Evolutionary conservation across 805 yeast genomes (phyloP), one percentile per base, ranked within the genome.

Genomic region (Ogataea saltuana): DNA sequence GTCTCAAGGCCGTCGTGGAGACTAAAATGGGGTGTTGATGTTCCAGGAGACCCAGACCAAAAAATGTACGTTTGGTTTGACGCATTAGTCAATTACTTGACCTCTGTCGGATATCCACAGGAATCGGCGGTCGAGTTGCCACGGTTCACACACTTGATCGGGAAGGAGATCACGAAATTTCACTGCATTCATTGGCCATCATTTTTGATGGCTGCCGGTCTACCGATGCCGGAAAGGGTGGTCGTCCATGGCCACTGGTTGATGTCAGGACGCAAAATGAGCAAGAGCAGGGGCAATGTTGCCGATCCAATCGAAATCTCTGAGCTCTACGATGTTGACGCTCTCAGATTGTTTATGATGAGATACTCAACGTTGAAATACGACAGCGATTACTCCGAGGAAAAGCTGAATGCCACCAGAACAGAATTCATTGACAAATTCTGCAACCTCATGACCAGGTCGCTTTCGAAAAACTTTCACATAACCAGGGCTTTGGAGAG

Each of bases 121-220:
- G 9, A 16, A 2, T 56, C 25, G 39, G 54, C 21, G n/a, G 40
- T 42, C 0, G 47, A 44, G 6, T 35, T 51, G 19, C 64, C 64
- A 43, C 58, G 30, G 53, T 61, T 44, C 25, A 80, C 83, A 0
- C 97, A 93, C 61, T 68, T 93, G 2, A 78, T 93, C 23, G 99
- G 99, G 1, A 93, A 93, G 56, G 99, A 93, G 60, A 93, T 93
- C 38, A 72, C 79, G 33, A 72, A 88, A 51, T 93, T 93, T 63
- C 99, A 93, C 58, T 81, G 95, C 51, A 75, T 90, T 11, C 89
- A 88, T 57, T 93, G 99, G 99, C 98, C 98, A 0, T 81, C 88
- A 1, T 83, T 93, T 45, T 68, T 93, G 44, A 67, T 90, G 75
- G 97, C 97, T 0, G 93, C 95, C 0, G 84, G 74, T 0, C 58